Evolutionary conservation across 768 basidiomycete genomes (phyloP), one percentile per base, ranked within the genome.

Genomic region (Chalciporus piperatus): DNA sequence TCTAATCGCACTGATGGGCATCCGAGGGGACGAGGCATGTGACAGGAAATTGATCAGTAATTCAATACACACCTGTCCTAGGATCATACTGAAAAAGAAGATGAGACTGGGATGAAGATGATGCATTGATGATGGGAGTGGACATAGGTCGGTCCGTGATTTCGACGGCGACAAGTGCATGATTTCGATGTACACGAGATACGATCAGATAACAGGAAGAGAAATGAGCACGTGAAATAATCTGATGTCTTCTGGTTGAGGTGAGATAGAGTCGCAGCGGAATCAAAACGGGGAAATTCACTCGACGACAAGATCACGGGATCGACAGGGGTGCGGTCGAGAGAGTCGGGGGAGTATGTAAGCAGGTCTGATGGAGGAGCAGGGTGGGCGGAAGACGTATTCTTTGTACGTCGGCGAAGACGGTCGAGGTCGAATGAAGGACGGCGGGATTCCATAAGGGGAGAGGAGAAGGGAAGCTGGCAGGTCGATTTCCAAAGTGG

Each of bases 321-420:
- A 57, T 63, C 58, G 61, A 50, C 50, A 52, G 52, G 48, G 47
- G 59, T 48, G 52, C 2, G 0, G 55, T 55, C 55, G 59, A 60
- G 45, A 60, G 44, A 47, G 55, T 55, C 61, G 61, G 35, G 61
- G 6, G 63, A 50, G 50, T 65, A 52, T 50, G 64, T 65, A 50
- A 65, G 63, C 66, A 47, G 47, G 38, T 40, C 30, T 30, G 47
- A 44, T 57, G 56, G 48, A 56, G 47, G 43, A 27, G 44, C 54
- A 47, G 42, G 49, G 50, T 44, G 45, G 50, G 49, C 52, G 53
- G 56, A 7, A 46, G 43, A 13, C 32, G 38, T 32, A 38, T 56
- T 55, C 56, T 57, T 57, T 55, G 37, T 38, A 46, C 50, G 66
- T 60, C 65, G 65, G 65, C 41, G 66, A 56, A 65, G 67, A 69